phyloP scores from a whole-genome alignment of 352 stramenopile genomes.

The Phytophthora ohioensis region DNA sequence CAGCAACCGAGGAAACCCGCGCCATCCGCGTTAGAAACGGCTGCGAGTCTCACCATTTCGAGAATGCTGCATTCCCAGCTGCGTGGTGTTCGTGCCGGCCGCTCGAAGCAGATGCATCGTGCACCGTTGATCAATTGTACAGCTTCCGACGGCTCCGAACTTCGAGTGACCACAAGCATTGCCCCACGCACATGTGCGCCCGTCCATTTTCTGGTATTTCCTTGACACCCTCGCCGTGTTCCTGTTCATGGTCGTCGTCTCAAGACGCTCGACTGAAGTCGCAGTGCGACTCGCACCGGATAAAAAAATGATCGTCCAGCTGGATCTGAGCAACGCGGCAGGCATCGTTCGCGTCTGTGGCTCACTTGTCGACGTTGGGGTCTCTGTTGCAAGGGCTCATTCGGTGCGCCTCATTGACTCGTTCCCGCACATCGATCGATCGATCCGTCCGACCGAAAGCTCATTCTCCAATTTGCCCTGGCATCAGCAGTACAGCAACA shows the following conservation, averaged over 20 bases:
- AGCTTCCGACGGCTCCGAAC: background rate
- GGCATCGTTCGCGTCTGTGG: slow-evolving; percentile 22
- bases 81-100: slow-evolving; percentile 8
- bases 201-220: slow-evolving; percentile 10
- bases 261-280: slow-evolving; percentile 9
- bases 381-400: slow-evolving; percentile 19
- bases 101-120: slow-evolving; percentile 14
- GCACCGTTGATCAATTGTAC: slow-evolving; percentile 8
- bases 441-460: slow-evolving; percentile 1
- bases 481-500: slow-evolving; percentile 11
- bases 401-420: slow-evolving; percentile 11
- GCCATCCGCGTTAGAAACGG: background rate
- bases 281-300: background rate
- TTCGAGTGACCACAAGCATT: background rate
- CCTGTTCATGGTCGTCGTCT: background rate
- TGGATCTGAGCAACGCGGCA: slow-evolving; percentile 29
- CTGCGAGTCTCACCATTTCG: slow-evolving; percentile 1
- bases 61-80: slow-evolving; percentile 10
- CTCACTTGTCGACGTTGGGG: background rate
- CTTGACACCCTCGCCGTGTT: slow-evolving; percentile 1
- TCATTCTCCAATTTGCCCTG: slow-evolving; percentile 39
- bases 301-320: slow-evolving; percentile 33
- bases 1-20: background rate
- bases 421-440: background rate
- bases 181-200: background rate